phyloP scores from a whole-genome alignment of 176 grass and related monocot species.

The Carex myosuroides region DNA sequence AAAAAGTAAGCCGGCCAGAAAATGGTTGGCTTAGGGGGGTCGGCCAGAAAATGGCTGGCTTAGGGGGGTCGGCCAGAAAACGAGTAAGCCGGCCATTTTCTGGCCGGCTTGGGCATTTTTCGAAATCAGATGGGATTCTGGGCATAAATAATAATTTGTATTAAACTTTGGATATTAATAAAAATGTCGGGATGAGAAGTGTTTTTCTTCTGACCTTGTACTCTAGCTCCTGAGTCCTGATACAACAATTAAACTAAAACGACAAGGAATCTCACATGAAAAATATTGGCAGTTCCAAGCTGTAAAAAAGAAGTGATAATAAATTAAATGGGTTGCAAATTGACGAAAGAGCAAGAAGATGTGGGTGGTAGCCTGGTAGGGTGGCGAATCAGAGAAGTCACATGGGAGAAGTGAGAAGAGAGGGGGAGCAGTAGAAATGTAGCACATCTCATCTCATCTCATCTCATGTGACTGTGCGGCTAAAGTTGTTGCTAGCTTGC shows the following conservation, averaged over 20 bases:
- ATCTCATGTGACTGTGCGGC: slow-evolving; percentile 20
- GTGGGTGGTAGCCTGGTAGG: background rate
- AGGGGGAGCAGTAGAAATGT: background rate
- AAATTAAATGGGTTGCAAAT: background rate
- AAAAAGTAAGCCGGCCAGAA: too few species aligned
- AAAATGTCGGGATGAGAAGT: too few species aligned
- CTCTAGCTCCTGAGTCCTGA: too few species aligned
- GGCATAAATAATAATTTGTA: too few species aligned
- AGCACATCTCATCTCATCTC: background rate
- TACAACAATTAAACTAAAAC: background rate
- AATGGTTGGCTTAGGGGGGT: too few species aligned
- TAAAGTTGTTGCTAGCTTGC: background rate
- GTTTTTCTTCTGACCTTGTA: too few species aligned
- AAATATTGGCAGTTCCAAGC: background rate
- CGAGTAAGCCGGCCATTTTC: too few species aligned
- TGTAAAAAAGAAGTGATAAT: background rate
- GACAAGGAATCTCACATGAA: background rate
- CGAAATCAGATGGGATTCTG: too few species aligned
- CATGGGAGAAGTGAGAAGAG: background rate
- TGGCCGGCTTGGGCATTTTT: too few species aligned
- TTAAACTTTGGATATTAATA: too few species aligned
- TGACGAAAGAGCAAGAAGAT: background rate
- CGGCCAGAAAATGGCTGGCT: too few species aligned
- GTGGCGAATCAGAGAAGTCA: slow-evolving; percentile 24
- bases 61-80: too few species aligned